Evolutionary conservation across 306 rosid genomes (phyloP).

Genomic region (Bauhinia variegata): DNA sequence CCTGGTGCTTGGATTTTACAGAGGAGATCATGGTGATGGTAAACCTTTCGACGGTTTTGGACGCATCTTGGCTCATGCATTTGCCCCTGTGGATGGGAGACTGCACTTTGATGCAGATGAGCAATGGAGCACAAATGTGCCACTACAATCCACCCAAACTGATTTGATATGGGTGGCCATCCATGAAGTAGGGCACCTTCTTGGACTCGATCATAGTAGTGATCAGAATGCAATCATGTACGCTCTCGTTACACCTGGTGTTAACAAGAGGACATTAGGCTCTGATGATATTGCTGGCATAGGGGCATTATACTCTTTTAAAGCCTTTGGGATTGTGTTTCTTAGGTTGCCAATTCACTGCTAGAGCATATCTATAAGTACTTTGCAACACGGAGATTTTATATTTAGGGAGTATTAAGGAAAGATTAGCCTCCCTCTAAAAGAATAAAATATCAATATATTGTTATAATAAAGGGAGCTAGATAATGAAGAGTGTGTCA

Average conservation of each 20-base stretch:
- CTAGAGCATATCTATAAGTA: too few species aligned
- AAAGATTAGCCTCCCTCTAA: too few species aligned
- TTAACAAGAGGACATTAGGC: not conserved
- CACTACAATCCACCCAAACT: not conserved
- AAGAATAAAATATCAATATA: too few species aligned
- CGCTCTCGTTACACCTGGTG: not conserved
- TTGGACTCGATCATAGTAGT: conserved; percentile 38
- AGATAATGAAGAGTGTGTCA: too few species aligned
- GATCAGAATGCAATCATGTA: conserved; percentile 10
- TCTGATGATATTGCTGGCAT: too few species aligned
- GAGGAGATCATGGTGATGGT: conserved; percentile 10
- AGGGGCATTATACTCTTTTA: too few species aligned
- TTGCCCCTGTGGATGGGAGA: not conserved
- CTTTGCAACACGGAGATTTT: too few species aligned
- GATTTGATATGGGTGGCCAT: conserved; percentile 19
- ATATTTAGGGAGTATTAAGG: too few species aligned
- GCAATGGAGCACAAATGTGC: conserved; percentile 5
- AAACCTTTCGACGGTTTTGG: not conserved
- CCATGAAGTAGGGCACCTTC: conserved; percentile 41
- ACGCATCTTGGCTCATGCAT: not conserved
- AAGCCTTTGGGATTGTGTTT: too few species aligned
- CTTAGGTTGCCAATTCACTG: too few species aligned
- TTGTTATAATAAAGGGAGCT: too few species aligned
- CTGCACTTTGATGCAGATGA: conserved; percentile 20
- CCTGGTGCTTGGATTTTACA: not conserved